Conservation (phyloP, 495 filamentous ascomycete species). For the Trichocladium uniseriatum region DNA sequence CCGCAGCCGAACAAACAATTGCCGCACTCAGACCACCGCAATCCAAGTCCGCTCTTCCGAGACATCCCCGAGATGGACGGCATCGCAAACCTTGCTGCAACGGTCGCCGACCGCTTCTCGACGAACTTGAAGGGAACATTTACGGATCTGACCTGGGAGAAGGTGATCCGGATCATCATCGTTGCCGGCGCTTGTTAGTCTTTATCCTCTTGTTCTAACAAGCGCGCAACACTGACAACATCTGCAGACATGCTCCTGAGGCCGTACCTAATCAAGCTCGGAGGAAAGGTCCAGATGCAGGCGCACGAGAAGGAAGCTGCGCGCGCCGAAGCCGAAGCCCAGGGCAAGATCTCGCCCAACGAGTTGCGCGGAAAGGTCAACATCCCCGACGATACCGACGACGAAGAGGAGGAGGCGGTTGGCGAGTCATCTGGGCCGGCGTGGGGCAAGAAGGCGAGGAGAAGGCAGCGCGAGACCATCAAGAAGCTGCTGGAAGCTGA, state of each 20-base stretch:
- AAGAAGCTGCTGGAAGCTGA: conserved; percentile 45
- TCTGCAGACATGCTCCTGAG: conserved; percentile 53
- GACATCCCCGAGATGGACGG: conserved; percentile 26
- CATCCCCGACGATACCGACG: conserved; percentile 48
- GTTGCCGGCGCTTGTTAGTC: conserved; percentile 40
- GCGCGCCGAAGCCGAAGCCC: conserved; percentile 19
- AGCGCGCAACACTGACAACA: not conserved
- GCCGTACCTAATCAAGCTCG: conserved; percentile 50
- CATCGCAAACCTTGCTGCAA: conserved; percentile 25
- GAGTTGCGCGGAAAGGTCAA: conserved; percentile 42
- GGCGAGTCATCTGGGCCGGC: conserved; percentile 38
- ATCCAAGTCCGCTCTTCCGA: too few relatives aligned
- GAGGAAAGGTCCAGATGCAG: conserved; percentile 34
- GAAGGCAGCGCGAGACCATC: conserved; percentile 53
- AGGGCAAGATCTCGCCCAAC: conserved; percentile 40
- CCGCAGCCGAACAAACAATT: not conserved
- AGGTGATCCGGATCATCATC: conserved; percentile 54
- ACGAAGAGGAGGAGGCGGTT: conserved; percentile 26
- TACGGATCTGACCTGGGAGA: conserved; percentile 41
- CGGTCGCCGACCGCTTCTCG: conserved; percentile 36
- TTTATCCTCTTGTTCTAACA: not conserved
- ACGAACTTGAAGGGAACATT: conserved; percentile 50
- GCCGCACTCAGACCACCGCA: not conserved
- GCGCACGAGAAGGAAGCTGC: conserved; percentile 37
- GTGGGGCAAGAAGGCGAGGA: conserved; percentile 51